Base-by-base conservation (phyloP, 768 basidiomycete species). In the Amyloporia xantha region DNA sequence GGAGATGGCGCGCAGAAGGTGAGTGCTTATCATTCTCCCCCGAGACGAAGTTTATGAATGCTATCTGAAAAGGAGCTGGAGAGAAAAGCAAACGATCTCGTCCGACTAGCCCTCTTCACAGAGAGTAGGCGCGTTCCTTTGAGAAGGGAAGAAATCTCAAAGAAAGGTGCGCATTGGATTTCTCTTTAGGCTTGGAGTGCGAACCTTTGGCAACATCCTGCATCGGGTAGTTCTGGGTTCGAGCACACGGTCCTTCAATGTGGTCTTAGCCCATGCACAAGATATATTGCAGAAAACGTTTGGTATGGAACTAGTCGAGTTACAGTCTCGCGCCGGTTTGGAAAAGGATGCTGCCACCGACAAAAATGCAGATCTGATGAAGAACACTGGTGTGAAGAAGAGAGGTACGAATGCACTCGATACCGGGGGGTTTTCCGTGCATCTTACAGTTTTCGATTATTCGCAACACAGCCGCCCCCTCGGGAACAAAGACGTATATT, bases 271-370 rank as follows among this genome's bases (percentile, higher is more conserved):
- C 0, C 60, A 60, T 15, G 91, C 90, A 1, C 90, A 95, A 51
- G 62, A 62, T 4, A 78, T 78, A 5, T 69, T 96, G 3, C 68
- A 68, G 12, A 71, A 71, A 12, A 81, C 76, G 0, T 86, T 95
- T 55, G 91, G 87, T 2, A 81, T 93, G 81, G 89, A 95, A 57
- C 74, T 96, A 6, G 81, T 84, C 23, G 87, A 91, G 61, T 75
- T 96, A 4, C 78, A 81, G 40, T 69, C 79, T 0, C 78, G 82
- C 20, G 79, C 74, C 26, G 79, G 70, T 45, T 62, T 78, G 3
- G 79, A 79, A 10, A 70, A 73, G 23, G 73, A 74, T 12, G 65
- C 63, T 1, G 64, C 58, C 11, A 71, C 70, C 17, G 74, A 75
- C 1, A 78, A 77, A 48, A 66, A 61, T 30, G 72, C 6, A 66